Evolutionary conservation across 1,284 basidiomycete species (phyloP).

Genomic region (Neolentinus lepideus): DNA sequence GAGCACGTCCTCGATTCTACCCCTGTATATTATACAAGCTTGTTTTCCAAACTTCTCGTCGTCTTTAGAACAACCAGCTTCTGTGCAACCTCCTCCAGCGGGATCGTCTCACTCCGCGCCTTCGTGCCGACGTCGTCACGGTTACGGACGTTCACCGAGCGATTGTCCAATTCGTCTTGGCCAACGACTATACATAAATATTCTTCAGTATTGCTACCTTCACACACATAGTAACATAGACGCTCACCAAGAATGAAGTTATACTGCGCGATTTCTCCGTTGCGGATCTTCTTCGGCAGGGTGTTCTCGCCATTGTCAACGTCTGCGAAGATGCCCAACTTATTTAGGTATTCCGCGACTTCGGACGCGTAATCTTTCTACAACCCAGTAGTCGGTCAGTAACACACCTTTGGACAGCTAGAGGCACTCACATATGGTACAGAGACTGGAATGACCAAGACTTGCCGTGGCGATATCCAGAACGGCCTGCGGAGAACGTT

Average conservation of each 20-base stretch:
- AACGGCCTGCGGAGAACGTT: conserved; percentile 64
- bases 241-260: conserved; percentile 91
- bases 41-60: conserved; percentile 54
- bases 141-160: conserved; percentile 93
- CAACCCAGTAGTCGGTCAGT: conserved; percentile 7
- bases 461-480: conserved; percentile 95
- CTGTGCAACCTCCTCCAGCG: conserved; percentile 56
- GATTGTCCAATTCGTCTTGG: conserved; percentile 80
- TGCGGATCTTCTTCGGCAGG: conserved; percentile 93
- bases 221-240: neutral
- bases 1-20: neutral
- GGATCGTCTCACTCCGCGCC: conserved; percentile 58
- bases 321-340: conserved; percentile 80
- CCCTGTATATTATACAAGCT: conserved; percentile 23
- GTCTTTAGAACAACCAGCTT: conserved; percentile 64
- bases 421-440: conserved; percentile 65
- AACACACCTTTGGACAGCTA: conserved; percentile 4
- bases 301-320: conserved; percentile 93
- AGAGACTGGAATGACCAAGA: conserved; percentile 92
- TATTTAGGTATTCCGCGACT: conserved; percentile 63
- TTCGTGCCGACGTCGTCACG: conserved; percentile 89
- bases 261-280: conserved; percentile 89
- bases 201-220: neutral
- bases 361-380: conserved; percentile 89
- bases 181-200: conserved; percentile 71